Percentiles rank a stretch among this genome's conserved stretches.
phyloP scores from a whole-genome alignment of 139 green algal genomes.

The Dunaliella sp. region DNA sequence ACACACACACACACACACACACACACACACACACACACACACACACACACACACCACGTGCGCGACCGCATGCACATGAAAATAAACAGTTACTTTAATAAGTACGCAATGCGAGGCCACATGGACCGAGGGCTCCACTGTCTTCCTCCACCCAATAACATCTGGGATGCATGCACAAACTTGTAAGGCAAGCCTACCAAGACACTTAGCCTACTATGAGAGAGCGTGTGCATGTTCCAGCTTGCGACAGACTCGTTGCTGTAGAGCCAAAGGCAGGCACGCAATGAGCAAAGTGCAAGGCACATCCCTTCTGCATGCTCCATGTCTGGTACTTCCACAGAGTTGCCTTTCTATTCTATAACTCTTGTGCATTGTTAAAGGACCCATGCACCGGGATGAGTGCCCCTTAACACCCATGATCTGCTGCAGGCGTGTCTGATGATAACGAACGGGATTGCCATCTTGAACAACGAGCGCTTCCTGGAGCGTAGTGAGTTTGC shows the following conservation, averaged over 20 bases:
- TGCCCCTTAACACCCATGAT: background rate
- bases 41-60: background rate
- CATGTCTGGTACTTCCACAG: background rate
- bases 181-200: background rate
- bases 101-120: background rate
- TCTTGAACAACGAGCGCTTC: constrained; percentile 92
- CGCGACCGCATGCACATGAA: background rate
- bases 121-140: no score
- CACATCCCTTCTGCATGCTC: no score
- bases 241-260: no score
- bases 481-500: constrained; percentile 70
- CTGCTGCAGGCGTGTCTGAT: constrained; percentile 70
- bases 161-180: background rate
- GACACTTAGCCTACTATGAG: background rate
- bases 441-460: constrained; percentile 76
- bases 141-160: no score
- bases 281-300: no score
- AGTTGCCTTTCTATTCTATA: background rate
- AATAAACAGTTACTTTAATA: background rate
- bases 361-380: background rate
- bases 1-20: background rate
- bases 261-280: no score
- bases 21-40: background rate
- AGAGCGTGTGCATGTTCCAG: background rate
- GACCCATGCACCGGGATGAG: background rate